Conservation (phyloP, 306 rosid genomes). For the Echinosophora koreensis region DNA sequence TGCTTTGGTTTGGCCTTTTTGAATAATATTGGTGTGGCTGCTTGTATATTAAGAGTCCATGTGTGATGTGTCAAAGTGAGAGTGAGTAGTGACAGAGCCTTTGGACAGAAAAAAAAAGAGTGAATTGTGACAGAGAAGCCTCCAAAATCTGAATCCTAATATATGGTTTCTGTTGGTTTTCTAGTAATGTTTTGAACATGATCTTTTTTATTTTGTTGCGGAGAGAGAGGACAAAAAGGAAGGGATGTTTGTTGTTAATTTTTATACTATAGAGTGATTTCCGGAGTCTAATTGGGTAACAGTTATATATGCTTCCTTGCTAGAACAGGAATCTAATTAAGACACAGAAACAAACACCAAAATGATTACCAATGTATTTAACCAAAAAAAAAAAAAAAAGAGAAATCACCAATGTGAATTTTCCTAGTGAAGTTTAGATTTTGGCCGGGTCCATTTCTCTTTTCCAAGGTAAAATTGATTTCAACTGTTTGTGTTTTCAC, state of each 20-base stretch:
- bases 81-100: not conserved
- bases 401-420: not conserved
- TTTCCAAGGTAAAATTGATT: conserved; percentile 36
- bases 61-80: conserved; percentile 5
- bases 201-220: conserved; percentile 13
- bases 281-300: conserved; percentile 37
- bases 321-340: conserved; percentile 13
- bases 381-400: not conserved
- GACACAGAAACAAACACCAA: not conserved
- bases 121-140: conserved; percentile 26
- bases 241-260: conserved; percentile 54
- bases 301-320: not conserved
- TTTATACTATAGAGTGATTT: conserved; percentile 40
- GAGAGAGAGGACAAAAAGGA: conserved; percentile 33
- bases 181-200: conserved; percentile 34
- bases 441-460: conserved; percentile 24
- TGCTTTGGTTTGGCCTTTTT: conserved; percentile 9
- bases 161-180: conserved; percentile 41
- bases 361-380: not conserved
- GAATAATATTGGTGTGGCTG: conserved; percentile 12
- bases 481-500: too few relatives aligned
- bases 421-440: conserved; percentile 23
- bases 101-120: not conserved
- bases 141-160: conserved; percentile 34
- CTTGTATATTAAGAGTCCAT: not conserved